Evolutionary conservation across 2,329 filamentous ascomycete species (phyloP), one percentile per base, ranked within the genome.

Genomic region (Stachybotrys chartarum): DNA sequence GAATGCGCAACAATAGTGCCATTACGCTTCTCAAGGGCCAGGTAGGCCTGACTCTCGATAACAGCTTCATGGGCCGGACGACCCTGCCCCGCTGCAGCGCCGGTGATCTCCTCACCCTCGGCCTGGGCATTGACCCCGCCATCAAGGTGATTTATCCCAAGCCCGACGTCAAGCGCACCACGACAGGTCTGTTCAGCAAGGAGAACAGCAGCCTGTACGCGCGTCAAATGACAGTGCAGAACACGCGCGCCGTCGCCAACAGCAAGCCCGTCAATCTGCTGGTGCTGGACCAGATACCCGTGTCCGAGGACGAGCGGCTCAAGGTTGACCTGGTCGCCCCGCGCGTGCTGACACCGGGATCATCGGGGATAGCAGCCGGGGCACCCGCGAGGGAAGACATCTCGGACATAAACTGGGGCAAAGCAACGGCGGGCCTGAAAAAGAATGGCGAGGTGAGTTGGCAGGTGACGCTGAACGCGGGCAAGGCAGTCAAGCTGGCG

Each of bases 1-100:
- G 75, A 53, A 67, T 87, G 46, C 75, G 73, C 52, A 87, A 87
- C 66, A 71, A 66, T 16, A 81, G 78, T 63, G 77, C 75, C 58
- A 72, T 84, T 48, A 80, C 81, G 0, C 72, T 87, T 7, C 76
- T 85, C 18, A 72, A 72, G 52, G 83, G 83, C 5, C 74, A 75
- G 1, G 75, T 76, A 0, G 81, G 82, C 6, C 71, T 87, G 7
- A 85, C 81, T 0, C 76, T 87, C n/a, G 84, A 87, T 63, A 81
- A 82, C 3, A 76, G 75, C 8, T 87, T 86, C 68, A 71, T 87
- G 54, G 83, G 84, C 4, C 80, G 80, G 55, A 76, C 78, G 1
- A 71, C 64, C 1, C 70, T 86, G 39, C 80, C 82, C 2, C 76
- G 78, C 32, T 84, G 82, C 64, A 78, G 75, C 50, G 70, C 81